Base-by-base conservation (phyloP, 352 stramenopile species). In the Heterotrichella gracilis region DNA sequence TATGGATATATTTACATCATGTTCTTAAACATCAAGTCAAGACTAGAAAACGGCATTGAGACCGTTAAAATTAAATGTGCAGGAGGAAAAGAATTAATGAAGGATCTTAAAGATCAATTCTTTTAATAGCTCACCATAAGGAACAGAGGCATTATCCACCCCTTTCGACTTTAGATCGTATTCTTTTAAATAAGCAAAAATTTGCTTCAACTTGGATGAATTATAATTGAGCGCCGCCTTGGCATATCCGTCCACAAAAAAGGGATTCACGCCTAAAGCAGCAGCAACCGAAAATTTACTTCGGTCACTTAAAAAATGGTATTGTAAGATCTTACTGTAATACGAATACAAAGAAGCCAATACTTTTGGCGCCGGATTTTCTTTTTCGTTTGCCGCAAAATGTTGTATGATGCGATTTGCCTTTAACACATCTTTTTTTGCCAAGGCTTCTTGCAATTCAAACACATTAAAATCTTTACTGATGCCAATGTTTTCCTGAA, bases 31-130 rank as follows among this genome's bases (percentile, higher is more conserved):
- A n/a, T n/a, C n/a, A n/a, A n/a, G n/a, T n/a, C n/a, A n/a, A n/a
- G n/a, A n/a, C n/a, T n/a, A n/a, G n/a, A n/a, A n/a, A n/a, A n/a
- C n/a, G n/a, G n/a, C n/a, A n/a, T n/a, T n/a, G n/a, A n/a, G n/a
- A n/a, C n/a, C n/a, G n/a, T n/a, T n/a, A n/a, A n/a, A n/a, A n/a
- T n/a, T n/a, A n/a, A n/a, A n/a, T n/a, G n/a, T n/a, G n/a, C n/a
- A n/a, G n/a, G n/a, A n/a, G n/a, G n/a, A n/a, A n/a, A n/a, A n/a
- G n/a, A n/a, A n/a, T 53, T n/a, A 53, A 53, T 53, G 32, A 9
- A 53, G 32, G 32, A 53, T 53, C n/a, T 53, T 53, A n/a, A 53
- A 53, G n/a, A 53, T 53, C 32, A 53, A 53, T 53, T 53, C 32
- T n/a, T n/a, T 53, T 53, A 53, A 53, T n/a, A 53, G 32, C n/a